Percentiles rank a stretch among this genome's conserved stretches.
These are phyloP conservation scores for Lentinula sp. DNA, from an alignment of 768 basidiomycete genomes.

Conservation along the genomic window DNA sequence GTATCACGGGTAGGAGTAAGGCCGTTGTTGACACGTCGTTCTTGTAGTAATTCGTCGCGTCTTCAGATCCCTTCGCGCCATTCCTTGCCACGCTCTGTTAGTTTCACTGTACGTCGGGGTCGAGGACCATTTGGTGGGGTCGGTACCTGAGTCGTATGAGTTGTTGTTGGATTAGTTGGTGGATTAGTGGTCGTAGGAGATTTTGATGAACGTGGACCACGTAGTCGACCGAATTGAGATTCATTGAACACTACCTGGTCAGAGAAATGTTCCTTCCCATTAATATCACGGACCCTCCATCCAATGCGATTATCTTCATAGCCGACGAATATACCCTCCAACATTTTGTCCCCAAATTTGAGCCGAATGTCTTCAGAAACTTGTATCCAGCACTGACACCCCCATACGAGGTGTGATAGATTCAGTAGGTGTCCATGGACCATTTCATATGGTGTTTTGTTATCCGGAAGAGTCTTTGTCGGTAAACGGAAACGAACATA, in stretches of 20 bases:
- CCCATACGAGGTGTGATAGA: constrained; percentile 2
- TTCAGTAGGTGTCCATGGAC: not conserved
- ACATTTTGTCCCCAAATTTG: no score
- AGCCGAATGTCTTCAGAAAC: no score
- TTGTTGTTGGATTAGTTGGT: no score
- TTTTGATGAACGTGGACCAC: not conserved
- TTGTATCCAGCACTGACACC: not conserved
- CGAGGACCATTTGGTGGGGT: no score
- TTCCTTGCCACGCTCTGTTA: no score
- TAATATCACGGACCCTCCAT: not conserved
- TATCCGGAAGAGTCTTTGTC: constrained; percentile 8
- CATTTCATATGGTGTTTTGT: constrained; percentile 11
- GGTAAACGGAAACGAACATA: constrained; percentile 16
- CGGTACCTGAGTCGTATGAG: no score
- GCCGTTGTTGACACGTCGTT: no score
- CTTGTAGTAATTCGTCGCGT: no score
- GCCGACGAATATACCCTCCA: no score
- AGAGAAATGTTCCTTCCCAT: not conserved
- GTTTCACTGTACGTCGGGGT: no score
- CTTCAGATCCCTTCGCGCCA: no score
- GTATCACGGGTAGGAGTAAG: no score
- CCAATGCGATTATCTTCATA: not conserved
- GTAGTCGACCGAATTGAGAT: not conserved
- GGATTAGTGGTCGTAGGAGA: not conserved
- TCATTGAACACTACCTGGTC: not conserved